These are phyloP conservation scores for Penicillium turbatum DNA, from an alignment of 495 filamentous ascomycete species.

Conservation along the genomic window DNA sequence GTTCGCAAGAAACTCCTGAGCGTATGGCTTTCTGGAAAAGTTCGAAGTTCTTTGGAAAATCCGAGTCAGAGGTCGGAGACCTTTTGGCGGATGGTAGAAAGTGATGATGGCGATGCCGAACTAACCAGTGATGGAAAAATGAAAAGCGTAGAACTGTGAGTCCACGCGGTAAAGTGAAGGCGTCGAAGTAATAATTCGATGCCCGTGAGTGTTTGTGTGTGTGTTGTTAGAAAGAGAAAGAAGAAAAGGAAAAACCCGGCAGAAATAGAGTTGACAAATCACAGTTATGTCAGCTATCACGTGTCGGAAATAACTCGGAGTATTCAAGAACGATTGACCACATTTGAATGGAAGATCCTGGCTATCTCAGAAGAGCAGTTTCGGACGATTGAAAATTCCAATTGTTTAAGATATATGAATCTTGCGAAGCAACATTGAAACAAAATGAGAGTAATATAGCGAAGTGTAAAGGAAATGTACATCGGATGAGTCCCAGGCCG, in stretches of 20 bases:
- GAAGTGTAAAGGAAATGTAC: not conserved
- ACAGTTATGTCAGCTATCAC: slow-evolving; percentile 24
- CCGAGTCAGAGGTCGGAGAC: slow-evolving; percentile 32
- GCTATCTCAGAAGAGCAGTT: not conserved
- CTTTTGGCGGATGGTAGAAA: slow-evolving; percentile 13
- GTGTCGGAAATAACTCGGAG: slow-evolving; percentile 15
- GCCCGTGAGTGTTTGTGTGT: slow-evolving; percentile 10
- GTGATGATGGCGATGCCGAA: slow-evolving; percentile 28
- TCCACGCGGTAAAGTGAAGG: slow-evolving; percentile 17
- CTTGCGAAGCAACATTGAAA: too few species aligned
- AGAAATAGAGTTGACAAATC: slow-evolving; percentile 10
- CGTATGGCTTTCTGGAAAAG: slow-evolving; percentile 41
- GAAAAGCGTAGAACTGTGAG: slow-evolving; percentile 14
- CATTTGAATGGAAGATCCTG: not conserved
- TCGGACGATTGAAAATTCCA: not conserved
- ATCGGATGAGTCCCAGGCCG: not conserved
- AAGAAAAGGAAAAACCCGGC: slow-evolving; percentile 13
- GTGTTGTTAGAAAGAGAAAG: slow-evolving; percentile 10
- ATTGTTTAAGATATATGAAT: too few species aligned
- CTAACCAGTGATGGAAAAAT: slow-evolving; percentile 3
- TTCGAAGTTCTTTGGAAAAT: slow-evolving; percentile 31
- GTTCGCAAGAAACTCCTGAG: slow-evolving; percentile 32
- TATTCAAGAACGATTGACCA: not conserved
- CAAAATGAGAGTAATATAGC: not conserved
- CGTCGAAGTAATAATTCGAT: slow-evolving; percentile 20